Evolutionary conservation across 139 green algal species (phyloP).

Genomic region (Desmodesmus armatus): DNA sequence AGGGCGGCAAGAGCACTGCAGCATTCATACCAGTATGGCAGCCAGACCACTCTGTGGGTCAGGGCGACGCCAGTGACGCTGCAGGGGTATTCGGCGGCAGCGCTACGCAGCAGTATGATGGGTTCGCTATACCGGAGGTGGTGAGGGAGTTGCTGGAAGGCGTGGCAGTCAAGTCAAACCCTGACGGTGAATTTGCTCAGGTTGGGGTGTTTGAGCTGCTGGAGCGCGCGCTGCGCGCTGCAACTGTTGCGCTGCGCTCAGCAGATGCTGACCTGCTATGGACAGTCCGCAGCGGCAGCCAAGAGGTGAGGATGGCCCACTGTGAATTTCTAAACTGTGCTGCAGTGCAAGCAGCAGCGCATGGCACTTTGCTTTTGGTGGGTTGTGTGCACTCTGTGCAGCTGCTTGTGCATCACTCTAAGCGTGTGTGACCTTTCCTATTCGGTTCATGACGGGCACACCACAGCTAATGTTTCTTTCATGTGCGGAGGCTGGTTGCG

Average conservation of each 20-base stretch:
- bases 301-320: not conserved
- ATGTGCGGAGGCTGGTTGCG: no score
- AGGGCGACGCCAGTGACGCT: not conserved
- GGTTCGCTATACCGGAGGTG: not conserved
- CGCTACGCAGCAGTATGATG: not conserved
- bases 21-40: not conserved
- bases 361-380: not conserved
- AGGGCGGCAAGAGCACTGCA: not conserved
- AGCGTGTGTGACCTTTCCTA: not conserved
- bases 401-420: not conserved
- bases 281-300: no score
- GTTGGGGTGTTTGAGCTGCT: constrained; percentile 8
- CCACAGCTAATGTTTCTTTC: no score
- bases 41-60: not conserved
- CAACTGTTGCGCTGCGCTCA: not conserved
- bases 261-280: constrained; percentile 20
- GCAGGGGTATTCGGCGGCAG: not conserved
- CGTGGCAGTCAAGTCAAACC: no score
- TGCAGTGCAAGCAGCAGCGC: not conserved
- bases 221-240: constrained; percentile 17
- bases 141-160: constrained; percentile 16
- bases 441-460: not conserved
- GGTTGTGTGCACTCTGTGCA: not conserved
- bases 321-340: not conserved
- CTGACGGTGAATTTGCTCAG: no score